Evolutionary conservation across 345 rosid species (phyloP), one percentile per base, ranked within the genome.

Genomic region (Anacardium occidentale): DNA sequence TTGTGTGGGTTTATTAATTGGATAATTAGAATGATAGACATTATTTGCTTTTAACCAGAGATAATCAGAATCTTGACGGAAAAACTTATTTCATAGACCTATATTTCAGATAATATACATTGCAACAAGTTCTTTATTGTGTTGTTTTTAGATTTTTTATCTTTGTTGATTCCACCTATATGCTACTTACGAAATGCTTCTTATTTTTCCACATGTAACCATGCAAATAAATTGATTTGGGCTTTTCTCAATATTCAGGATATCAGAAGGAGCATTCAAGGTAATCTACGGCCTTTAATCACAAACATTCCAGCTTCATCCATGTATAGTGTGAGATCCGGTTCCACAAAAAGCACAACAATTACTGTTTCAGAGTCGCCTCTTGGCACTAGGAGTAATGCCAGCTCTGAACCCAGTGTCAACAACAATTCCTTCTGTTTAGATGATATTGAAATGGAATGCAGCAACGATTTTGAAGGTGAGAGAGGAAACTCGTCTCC

Each of bases 221-320:
- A 24, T 14, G 26, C 13, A 29, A 21, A 14, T 56, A 48, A 42
- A 52, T 14, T 69, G 3, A 9, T 59, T 18, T n/a, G 53, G 20
- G 60, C 32, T 29, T 71, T 24, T 11, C 21, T 44, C 18, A 24
- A 13, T 44, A 0, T 59, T 77, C 89, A 93, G 98, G 97, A 90
- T 68, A 93, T 93, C 78, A 87, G 91, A 74, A 76, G 90, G 70
- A 91, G 83, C 76, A 81, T 87, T 76, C 77, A 86, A 5, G 96
- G 96, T 54, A 86, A 83, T 71, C 77, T 86, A 25, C 81, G 94
- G 71, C 94, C 98, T 1, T 78, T 83, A 10, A 80, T 89, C 78
- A 87, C 92, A 44, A 88, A 85, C 75, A 81, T 92, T 59, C 93
- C 91, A 7, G 90, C 92, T 68, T 90, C 96, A 29, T 85, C 96